phyloP scores from a whole-genome alignment of 257 asterid genomes.

The Solanum arcanum region DNA sequence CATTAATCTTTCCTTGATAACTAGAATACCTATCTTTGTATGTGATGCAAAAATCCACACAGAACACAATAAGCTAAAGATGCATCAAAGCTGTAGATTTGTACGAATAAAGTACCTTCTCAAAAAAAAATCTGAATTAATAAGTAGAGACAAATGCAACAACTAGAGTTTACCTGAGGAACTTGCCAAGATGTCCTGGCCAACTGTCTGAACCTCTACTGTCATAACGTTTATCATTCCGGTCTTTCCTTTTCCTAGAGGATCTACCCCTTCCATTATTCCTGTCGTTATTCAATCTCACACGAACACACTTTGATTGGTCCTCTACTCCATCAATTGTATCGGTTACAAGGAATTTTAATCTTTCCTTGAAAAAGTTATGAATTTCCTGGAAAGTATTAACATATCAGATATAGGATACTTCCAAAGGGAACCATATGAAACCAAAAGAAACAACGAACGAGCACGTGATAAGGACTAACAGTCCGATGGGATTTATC shows the following conservation, averaged over 20 bases:
- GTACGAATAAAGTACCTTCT: background rate
- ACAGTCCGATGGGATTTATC: constrained; percentile 84
- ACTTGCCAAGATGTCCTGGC: constrained; percentile 79
- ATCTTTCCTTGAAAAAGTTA: constrained; percentile 78
- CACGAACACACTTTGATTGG: constrained; percentile 78
- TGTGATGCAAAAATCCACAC: background rate
- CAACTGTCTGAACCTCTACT: constrained; percentile 81
- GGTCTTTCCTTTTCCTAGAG: constrained; percentile 76
- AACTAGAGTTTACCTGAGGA: constrained; percentile 47
- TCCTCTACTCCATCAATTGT: constrained; percentile 78
- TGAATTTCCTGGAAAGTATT: constrained; percentile 68
- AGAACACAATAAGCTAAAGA: background rate
- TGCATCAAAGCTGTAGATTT: background rate
- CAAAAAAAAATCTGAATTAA: background rate
- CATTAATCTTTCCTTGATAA: background rate
- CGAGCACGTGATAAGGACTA: constrained; percentile 6
- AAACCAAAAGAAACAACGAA: background rate
- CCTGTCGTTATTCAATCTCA: constrained; percentile 51
- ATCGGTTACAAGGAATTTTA: constrained; percentile 87
- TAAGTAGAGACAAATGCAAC: background rate
- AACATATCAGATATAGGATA: constrained; percentile 7
- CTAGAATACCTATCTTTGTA: background rate
- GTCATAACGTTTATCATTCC: constrained; percentile 66
- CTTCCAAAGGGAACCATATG: background rate
- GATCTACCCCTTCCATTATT: constrained; percentile 37